phyloP scores from a whole-genome alignment of 805 yeast species.

The Saccharomycodes ludwigii region DNA sequence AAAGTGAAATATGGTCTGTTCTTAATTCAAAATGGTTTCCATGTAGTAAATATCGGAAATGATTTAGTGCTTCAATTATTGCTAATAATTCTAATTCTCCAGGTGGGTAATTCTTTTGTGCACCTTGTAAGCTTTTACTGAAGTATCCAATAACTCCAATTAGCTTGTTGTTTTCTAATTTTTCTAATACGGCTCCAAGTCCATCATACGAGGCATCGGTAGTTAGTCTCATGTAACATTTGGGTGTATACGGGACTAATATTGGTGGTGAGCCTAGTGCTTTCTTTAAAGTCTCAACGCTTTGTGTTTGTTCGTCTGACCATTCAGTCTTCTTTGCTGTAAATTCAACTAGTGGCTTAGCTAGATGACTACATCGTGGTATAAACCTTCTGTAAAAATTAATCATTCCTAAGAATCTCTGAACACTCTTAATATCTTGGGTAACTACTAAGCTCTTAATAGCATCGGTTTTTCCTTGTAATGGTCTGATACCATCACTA shows the following conservation, averaged over 20 bases:
- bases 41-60: conserved; percentile 8
- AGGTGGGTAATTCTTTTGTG: conserved; percentile 8
- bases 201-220: conserved; percentile 8
- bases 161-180: conserved; percentile 4
- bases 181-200: conserved; percentile 11
- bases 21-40: conserved; percentile 6
- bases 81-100: conserved; percentile 10
- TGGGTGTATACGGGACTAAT: conserved; percentile 2
- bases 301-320: too few relatives aligned
- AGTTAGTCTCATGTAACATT: conserved; percentile 1
- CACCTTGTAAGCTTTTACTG: conserved; percentile 4
- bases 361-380: conserved; percentile 6
- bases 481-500: conserved; percentile 6
- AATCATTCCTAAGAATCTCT: conserved; percentile 11
- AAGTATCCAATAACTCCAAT: conserved; percentile 10
- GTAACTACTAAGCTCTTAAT: conserved; percentile 7
- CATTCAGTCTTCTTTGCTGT: conserved; percentile 1
- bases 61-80: conserved; percentile 8
- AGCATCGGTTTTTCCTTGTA: conserved; percentile 10
- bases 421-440: conserved; percentile 7
- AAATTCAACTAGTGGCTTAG: conserved; percentile 6
- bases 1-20: conserved; percentile 7
- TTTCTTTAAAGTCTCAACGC: conserved; percentile 2
- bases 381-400: conserved; percentile 11
- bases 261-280: conserved; percentile 2